Conservation (phyloP, 306 rosid genomes). For the Gynostemma pentaphyllum region DNA sequence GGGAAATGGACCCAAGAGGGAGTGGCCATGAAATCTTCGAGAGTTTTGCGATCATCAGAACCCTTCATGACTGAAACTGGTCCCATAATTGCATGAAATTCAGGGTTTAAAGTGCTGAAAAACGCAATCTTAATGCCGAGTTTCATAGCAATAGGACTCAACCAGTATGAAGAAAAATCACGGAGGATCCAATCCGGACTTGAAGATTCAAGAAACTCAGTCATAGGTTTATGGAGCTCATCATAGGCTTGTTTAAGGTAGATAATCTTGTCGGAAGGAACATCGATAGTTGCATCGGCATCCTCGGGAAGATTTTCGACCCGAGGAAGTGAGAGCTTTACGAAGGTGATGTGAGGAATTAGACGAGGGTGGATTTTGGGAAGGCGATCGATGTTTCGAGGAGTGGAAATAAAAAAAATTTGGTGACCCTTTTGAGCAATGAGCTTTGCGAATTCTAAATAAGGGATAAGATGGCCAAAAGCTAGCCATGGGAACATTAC, state of each 20-base stretch:
- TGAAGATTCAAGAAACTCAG: constrained; percentile 16
- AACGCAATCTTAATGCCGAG: constrained; percentile 18
- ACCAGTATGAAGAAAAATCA: constrained; percentile 29
- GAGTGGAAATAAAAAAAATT: constrained; percentile 31
- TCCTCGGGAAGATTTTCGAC: constrained; percentile 17
- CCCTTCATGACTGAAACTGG: background rate
- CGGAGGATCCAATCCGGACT: constrained; percentile 44
- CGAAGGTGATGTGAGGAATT: constrained; percentile 10
- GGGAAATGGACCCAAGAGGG: constrained; percentile 22
- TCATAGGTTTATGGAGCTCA: constrained; percentile 23
- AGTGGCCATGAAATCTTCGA: constrained; percentile 6
- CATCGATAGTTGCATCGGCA: constrained; percentile 35
- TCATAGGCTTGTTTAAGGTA: constrained; percentile 33
- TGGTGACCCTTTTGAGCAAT: constrained; percentile 32
- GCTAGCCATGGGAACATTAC: constrained; percentile 45
- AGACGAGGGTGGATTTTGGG: constrained; percentile 17
- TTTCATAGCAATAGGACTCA: background rate
- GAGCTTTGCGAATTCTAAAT: constrained; percentile 26
- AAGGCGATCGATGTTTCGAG: constrained; percentile 35
- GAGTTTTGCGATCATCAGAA: background rate
- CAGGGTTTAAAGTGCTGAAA: constrained; percentile 24
- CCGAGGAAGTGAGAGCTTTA: constrained; percentile 12
- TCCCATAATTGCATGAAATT: background rate
- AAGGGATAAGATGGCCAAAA: constrained; percentile 34
- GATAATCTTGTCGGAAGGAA: constrained; percentile 26